phyloP scores from a whole-genome alignment of 306 rosid genomes.

The Sophora flavescens region DNA sequence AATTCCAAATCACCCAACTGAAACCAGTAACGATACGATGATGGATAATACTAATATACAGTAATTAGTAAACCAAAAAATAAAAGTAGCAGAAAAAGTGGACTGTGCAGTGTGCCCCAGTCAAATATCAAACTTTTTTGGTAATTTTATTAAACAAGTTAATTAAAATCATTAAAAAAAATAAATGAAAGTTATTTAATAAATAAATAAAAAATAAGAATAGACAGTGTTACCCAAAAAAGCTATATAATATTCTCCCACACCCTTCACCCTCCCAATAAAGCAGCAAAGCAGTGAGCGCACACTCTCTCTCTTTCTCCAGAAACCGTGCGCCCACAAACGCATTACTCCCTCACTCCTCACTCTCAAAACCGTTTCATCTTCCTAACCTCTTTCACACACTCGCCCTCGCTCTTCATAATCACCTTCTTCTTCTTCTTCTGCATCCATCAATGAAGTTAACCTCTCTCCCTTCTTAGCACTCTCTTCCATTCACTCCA shows the following conservation, averaged over 20 bases:
- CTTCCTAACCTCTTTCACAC: neutral
- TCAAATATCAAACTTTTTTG: no score
- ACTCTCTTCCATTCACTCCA: neutral
- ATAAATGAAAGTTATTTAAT: no score
- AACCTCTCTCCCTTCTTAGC: constrained; percentile 31
- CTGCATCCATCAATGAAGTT: constrained; percentile 37
- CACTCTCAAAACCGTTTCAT: constrained; percentile 39
- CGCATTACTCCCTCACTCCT: constrained; percentile 15
- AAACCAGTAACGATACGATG: no score
- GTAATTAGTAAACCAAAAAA: no score
- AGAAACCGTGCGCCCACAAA: constrained; percentile 51
- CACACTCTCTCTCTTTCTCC: neutral
- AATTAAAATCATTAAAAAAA: no score
- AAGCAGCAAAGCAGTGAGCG: constrained; percentile 9
- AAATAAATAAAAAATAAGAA: no score
- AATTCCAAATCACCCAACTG: no score
- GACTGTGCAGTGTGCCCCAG: no score
- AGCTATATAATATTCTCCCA: neutral
- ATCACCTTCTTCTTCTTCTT: neutral
- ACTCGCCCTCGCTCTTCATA: constrained; percentile 10
- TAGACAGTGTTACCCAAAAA: no score
- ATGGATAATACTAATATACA: no score
- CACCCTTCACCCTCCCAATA: constrained; percentile 41
- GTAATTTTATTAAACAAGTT: no score
- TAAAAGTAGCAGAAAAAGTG: no score